Base-by-base conservation (phyloP, 371 early-diverging fungal species). In the Blakeslea trispora region DNA sequence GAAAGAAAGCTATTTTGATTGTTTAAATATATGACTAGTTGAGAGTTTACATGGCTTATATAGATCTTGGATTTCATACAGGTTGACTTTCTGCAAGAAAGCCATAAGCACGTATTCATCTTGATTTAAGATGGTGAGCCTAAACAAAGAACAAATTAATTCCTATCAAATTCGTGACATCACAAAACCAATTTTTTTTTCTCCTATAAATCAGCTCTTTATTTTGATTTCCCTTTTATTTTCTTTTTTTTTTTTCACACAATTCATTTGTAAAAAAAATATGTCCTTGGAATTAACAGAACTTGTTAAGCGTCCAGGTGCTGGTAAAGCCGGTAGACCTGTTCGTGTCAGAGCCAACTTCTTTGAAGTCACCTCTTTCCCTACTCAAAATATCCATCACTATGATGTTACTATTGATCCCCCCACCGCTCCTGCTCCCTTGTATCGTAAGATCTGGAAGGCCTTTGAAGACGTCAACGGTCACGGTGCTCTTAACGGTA, bases 371-470 rank as follows among this genome's bases (percentile, higher is more conserved):
- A 69, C 68, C 31, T 59, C 68, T 21, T 68, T 75, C 62, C 63
- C 74, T 11, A 59, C 61, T 11, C 66, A 63, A 15, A 73, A 79
- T 56, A 68, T 79, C 15, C 71, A 75, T 31, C 79, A 79, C 19
- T 72, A 72, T 44, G 72, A 72, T 63, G 60, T 72, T 13, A 65
- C 72, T 5, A 58, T 72, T 22, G 66, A 68, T 18, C 72, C 72
- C 7, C 68, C 78, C 42, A 75, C 69, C 5, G 69, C 72, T 22
- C 65, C 65, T 9, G 77, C 84, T 4, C 49, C 59, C 7, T 49
- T 82, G 8, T 74, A 77, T 60, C 69, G 84, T 17, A 71, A 68
- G 22, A 64, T 84, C 35, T 84, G 71, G 74, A 50, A 69, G 46
- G 28, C 67, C 1, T 77, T 84, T 57, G 71, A 78, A 43, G 63